phyloP scores from a whole-genome alignment of 805 yeast species.

The Teunomyces tritomae region DNA sequence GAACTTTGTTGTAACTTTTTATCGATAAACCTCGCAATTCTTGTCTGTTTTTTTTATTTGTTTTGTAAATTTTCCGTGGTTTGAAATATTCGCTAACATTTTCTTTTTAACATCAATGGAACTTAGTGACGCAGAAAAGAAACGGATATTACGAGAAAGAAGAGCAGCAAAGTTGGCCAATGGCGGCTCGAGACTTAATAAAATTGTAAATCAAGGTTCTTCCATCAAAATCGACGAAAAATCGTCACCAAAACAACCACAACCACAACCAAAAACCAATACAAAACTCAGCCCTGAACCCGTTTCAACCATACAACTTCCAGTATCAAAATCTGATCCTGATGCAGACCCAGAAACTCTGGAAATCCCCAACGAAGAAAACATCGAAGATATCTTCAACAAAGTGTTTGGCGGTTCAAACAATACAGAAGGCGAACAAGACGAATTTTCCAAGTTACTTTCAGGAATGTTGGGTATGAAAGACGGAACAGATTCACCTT shows the following conservation, averaged over 20 bases:
- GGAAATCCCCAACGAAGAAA: slow-evolving; percentile 26
- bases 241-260: slow-evolving; percentile 11
- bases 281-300: background rate
- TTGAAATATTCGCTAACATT: no score
- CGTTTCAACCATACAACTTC: background rate
- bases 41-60: no score
- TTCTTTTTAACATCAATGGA: slow-evolving; percentile 10
- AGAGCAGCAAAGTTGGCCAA: slow-evolving; percentile 60
- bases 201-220: slow-evolving; percentile 37
- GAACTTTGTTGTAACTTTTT: no score
- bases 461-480: slow-evolving; percentile 3
- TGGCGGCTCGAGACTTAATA: slow-evolving; percentile 57
- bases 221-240: slow-evolving; percentile 29
- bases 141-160: slow-evolving; percentile 57
- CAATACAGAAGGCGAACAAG: background rate
- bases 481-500: background rate
- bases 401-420: slow-evolving; percentile 19
- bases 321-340: slow-evolving; percentile 1
- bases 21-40: no score
- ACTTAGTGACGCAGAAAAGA: slow-evolving; percentile 55
- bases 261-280: background rate
- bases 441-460: background rate
- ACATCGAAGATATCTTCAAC: slow-evolving; percentile 35
- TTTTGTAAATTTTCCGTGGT: no score
- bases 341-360: slow-evolving; percentile 41